phyloP scores from a whole-genome alignment of 345 rosid species.

The Rhizophora apiculata region DNA sequence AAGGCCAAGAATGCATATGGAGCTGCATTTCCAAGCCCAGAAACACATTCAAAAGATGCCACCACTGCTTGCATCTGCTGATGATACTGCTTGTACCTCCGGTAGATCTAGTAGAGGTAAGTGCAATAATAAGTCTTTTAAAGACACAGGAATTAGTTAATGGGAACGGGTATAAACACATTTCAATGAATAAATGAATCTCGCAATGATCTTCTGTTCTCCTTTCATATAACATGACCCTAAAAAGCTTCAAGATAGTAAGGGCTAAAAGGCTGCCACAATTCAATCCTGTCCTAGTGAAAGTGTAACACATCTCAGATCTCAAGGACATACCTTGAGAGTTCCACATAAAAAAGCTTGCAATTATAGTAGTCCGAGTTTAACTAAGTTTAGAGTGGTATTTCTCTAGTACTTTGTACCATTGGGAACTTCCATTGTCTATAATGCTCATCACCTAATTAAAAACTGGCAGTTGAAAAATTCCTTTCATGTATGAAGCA shows the following conservation, averaged over 20 bases:
- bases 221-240: background rate
- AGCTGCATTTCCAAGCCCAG: slow-evolving; percentile 83
- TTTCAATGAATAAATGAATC: background rate
- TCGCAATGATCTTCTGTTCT: background rate
- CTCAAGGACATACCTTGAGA: background rate
- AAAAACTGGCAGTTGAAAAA: too few species aligned
- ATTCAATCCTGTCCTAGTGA: too few species aligned
- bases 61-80: slow-evolving; percentile 80
- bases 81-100: slow-evolving; percentile 77
- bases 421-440: too few species aligned
- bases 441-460: too few species aligned
- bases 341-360: background rate
- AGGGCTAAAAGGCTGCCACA: background rate
- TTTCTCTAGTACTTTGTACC: background rate
- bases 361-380: background rate
- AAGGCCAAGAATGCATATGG: slow-evolving; percentile 67
- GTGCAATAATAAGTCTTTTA: too few species aligned
- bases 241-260: background rate
- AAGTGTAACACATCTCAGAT: background rate
- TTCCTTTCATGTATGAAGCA: too few species aligned
- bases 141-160: background rate
- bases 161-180: background rate
- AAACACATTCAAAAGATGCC: slow-evolving; percentile 71
- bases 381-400: too few species aligned
- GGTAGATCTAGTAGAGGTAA: slow-evolving; percentile 47